Percentiles rank a stretch among this genome's conserved stretches.
Conservation (phyloP, 2,329 filamentous ascomycete species). For the Amauroascus niger region DNA sequence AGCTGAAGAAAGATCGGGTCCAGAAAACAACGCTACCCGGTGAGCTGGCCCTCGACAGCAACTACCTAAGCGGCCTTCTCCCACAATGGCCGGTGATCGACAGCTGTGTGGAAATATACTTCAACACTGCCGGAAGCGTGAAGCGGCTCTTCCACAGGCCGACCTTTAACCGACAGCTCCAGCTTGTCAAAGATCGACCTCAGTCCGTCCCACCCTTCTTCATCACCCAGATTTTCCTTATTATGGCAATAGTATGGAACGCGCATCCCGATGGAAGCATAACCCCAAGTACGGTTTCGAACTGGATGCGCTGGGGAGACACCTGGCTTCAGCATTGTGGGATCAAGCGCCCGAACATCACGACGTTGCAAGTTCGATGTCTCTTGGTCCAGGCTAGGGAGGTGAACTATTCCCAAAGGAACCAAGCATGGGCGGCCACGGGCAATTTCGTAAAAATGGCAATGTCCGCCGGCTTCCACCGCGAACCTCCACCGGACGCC, state of each 20-base stretch:
- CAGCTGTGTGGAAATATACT: conserved; percentile 31
- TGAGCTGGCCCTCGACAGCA: conserved; percentile 24
- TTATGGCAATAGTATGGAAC: conserved; percentile 34
- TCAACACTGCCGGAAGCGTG: conserved; percentile 33
- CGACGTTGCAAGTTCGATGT: conserved; percentile 44
- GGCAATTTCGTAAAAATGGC: conserved; percentile 45
- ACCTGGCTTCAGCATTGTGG: conserved; percentile 72
- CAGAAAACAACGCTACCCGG: conserved; percentile 25
- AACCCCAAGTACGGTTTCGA: conserved; percentile 30
- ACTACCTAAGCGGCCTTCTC: conserved; percentile 27
- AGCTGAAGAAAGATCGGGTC: conserved; percentile 21
- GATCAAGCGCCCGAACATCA: conserved; percentile 45
- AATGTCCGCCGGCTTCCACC: conserved; percentile 46
- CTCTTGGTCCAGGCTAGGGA: conserved; percentile 44
- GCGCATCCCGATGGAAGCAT: conserved; percentile 8
- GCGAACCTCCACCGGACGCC: conserved; percentile 27
- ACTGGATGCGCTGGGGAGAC: conserved; percentile 86
- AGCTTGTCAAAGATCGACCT: conserved; percentile 28
- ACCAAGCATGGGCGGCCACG: conserved; percentile 45
- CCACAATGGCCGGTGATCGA: conserved; percentile 31
- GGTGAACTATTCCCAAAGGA: conserved; percentile 44
- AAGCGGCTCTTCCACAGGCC: conserved; percentile 35
- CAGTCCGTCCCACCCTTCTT: conserved; percentile 25
- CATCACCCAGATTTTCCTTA: conserved; percentile 30
- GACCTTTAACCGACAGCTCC: conserved; percentile 32